Percentiles rank a stretch among this genome's conserved stretches.
Evolutionary conservation across 176 grass and related monocot species (phyloP).

Genomic region (Carex parvula): DNA sequence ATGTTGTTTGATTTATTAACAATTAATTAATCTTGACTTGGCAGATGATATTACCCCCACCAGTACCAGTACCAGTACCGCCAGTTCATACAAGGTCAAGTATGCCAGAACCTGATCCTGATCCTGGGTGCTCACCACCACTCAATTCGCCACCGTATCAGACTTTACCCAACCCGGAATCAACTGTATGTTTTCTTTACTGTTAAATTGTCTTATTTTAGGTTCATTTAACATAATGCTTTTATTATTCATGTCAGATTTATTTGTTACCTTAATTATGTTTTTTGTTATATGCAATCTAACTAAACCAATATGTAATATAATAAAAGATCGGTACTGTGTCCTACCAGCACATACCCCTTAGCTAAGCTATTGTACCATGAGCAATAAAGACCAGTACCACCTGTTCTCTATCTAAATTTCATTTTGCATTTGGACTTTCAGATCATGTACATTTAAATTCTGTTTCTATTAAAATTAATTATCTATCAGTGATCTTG

Average conservation of each 20-base stretch:
- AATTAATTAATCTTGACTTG: no score
- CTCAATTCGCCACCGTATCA: neutral
- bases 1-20: neutral
- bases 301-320: neutral
- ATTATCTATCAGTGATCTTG: neutral
- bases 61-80: no score
- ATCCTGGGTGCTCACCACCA: neutral
- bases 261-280: neutral
- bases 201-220: neutral
- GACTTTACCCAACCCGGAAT: neutral
- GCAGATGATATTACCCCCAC: conserved; percentile 2
- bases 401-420: neutral
- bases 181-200: neutral
- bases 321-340: neutral
- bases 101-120: neutral
- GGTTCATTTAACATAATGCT: neutral
- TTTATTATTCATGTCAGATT: neutral
- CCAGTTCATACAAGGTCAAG: neutral
- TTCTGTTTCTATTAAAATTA: neutral
- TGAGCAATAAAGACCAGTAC: neutral
- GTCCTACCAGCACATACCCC: neutral
- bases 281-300: neutral
- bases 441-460: neutral
- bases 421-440: neutral
- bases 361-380: neutral